Percentiles rank a stretch among this genome's conserved stretches.
These are phyloP conservation scores for Penicillium atrosanguineum DNA, from an alignment of 495 filamentous ascomycete genomes.

Conservation along the genomic window DNA sequence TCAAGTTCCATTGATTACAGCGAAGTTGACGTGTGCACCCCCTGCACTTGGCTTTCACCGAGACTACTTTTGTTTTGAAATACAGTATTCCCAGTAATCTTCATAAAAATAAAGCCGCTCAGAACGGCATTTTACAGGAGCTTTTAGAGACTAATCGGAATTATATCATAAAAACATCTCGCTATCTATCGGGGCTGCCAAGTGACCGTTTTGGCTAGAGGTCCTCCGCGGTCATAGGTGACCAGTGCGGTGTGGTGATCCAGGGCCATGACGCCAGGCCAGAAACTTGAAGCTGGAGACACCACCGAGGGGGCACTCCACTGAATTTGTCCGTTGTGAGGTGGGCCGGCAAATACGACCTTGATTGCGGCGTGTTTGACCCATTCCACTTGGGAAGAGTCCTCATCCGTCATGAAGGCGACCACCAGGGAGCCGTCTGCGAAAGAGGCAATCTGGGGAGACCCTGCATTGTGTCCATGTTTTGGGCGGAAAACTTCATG, in stretches of 20 bases:
- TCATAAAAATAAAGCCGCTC: too few relatives aligned
- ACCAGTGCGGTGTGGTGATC: constrained; percentile 37
- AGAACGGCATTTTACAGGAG: too few relatives aligned
- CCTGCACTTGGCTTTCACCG: too few relatives aligned
- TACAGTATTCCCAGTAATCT: too few relatives aligned
- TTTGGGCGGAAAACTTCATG: constrained; percentile 50
- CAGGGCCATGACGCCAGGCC: constrained; percentile 43
- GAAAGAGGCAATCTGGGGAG: constrained; percentile 56
- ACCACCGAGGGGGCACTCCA: constrained; percentile 32
- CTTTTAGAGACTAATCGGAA: too few relatives aligned
- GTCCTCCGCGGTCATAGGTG: constrained; percentile 42
- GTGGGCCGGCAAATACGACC: constrained; percentile 35
- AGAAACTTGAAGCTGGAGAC: constrained; percentile 36
- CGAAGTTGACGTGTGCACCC: too few relatives aligned
- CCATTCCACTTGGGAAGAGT: constrained; percentile 36
- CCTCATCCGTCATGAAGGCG: constrained; percentile 64
- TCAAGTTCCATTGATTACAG: too few relatives aligned
- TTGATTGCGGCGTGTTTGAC: constrained; percentile 42
- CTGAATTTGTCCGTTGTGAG: constrained; percentile 33
- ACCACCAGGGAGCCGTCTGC: constrained; percentile 56
- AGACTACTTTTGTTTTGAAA: too few relatives aligned
- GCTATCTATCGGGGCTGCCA: constrained; percentile 15
- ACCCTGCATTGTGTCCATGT: constrained; percentile 49
- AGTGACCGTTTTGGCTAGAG: constrained; percentile 33
- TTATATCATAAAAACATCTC: too few relatives aligned